Base-by-base conservation (phyloP, 768 basidiomycete genomes). In the Boletus vermiculosoides region DNA sequence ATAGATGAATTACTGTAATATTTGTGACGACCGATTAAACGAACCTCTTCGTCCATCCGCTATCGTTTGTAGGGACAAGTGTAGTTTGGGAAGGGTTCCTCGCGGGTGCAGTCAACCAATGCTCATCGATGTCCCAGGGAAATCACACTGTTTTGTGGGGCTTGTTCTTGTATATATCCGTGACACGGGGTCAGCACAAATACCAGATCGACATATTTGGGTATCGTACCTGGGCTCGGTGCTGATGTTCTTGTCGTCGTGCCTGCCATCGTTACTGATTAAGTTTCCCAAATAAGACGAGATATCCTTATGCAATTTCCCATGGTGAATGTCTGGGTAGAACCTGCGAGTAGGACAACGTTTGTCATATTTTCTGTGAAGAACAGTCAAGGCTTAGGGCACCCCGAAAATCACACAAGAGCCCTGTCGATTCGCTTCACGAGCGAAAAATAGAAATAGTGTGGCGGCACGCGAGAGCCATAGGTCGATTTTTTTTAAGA, bases 261-360 rank as follows among this genome's bases (percentile, higher is more conserved):
- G 45, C 65, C 57, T 65, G 54, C 52, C 33, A n/a, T 52, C 11
- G 52, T 37, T 13, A 55, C 60, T 64, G 30, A 39, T 37, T 1
- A 6, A 45, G 22, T 39, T 49, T 47, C 41, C 44, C 33, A 50
- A 50, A 54, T 9, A 12, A 37, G 48, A 41, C 16, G n/a, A 25
- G 23, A 37, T n/a, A 11, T 44, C 44, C 50, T 7, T 15, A 5
- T 50, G 15, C 44, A 23, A 28, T 49, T 7, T 1, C n/a, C 30
- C 44, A 40, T 37, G 40, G 49, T 48, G 8, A 18, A 34, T 18
- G 49, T 50, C 40, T 34, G 30, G 50, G 42, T 12, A 44, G 50
- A 36, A n/a, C 31, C 46, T 30, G 31, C 45, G 23, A 16, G 23
- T 20, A 22, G 25, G 25, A 11, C 50, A 42, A 36, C 11, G 11